These are phyloP conservation scores for Omphalotus guepiniiformis DNA, from an alignment of 768 basidiomycete species.

Conservation along the genomic window DNA sequence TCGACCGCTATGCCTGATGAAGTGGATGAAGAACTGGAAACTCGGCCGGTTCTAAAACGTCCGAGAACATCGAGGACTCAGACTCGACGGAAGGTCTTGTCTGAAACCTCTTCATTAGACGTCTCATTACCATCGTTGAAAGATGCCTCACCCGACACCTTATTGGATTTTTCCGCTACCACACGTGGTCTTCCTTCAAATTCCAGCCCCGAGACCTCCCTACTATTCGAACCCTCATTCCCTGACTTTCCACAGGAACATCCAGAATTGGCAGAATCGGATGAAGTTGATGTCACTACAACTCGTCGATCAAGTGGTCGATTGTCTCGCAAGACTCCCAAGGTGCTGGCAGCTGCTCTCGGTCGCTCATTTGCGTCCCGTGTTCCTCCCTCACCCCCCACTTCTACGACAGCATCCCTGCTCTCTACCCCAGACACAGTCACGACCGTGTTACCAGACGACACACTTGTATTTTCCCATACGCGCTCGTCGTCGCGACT, in stretches of 20 bases:
- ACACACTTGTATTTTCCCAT: background rate
- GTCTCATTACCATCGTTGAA: too few relatives aligned
- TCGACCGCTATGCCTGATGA: too few relatives aligned
- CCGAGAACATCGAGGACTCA: background rate
- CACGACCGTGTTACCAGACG: background rate
- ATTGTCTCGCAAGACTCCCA: background rate
- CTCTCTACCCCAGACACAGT: background rate
- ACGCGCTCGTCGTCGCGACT: conserved; percentile 7
- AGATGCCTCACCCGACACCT: too few relatives aligned
- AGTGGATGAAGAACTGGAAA: background rate
- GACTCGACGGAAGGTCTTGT: background rate
- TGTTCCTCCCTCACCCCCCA: background rate
- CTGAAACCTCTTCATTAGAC: background rate
- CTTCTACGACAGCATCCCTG: background rate
- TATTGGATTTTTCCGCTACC: too few relatives aligned
- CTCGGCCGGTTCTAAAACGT: background rate
- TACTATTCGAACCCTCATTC: too few relatives aligned
- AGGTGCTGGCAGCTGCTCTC: background rate
- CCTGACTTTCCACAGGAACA: background rate
- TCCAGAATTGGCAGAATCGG: background rate
- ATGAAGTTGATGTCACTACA: too few relatives aligned
- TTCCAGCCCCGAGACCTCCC: background rate
- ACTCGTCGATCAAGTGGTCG: background rate
- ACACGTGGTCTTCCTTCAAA: background rate
- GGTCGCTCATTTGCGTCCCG: background rate